Conservation (phyloP, 495 filamentous ascomycete genomes). For the Talaromyces trachyspermus region DNA sequence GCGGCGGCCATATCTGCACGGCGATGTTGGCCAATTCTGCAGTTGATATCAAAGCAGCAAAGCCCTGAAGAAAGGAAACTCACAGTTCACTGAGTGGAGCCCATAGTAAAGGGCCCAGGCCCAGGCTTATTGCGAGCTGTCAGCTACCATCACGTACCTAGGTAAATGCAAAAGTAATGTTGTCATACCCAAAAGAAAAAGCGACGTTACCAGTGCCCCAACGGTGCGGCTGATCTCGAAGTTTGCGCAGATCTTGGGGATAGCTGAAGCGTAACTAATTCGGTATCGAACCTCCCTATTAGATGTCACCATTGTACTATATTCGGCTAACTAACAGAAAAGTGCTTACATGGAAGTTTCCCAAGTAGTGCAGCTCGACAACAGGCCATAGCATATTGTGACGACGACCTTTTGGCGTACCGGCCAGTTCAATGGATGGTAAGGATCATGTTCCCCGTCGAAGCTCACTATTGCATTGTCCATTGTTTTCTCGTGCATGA, state of each 20-base stretch:
- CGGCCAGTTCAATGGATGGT: slow-evolving; percentile 59
- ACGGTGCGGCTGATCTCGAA: slow-evolving; percentile 47
- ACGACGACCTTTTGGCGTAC: slow-evolving; percentile 50
- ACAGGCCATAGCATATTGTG: slow-evolving; percentile 47
- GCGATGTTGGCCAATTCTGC: too few relatives aligned
- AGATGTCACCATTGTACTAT: too few relatives aligned
- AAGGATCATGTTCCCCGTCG: slow-evolving; percentile 60
- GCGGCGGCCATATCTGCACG: slow-evolving; percentile 48
- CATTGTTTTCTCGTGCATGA: slow-evolving; percentile 27
- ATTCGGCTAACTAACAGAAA: too few relatives aligned
- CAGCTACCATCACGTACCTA: background rate
- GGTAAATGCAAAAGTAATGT: background rate
- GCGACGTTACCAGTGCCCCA: slow-evolving; percentile 51
- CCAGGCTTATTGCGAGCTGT: slow-evolving; percentile 11
- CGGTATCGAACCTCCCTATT: too few relatives aligned
- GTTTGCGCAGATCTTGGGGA: slow-evolving; percentile 32
- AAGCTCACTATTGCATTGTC: slow-evolving; percentile 53
- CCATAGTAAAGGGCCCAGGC: slow-evolving; percentile 56
- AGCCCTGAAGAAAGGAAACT: background rate
- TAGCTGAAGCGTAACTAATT: slow-evolving; percentile 49
- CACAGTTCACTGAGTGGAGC: slow-evolving; percentile 58
- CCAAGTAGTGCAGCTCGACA: slow-evolving; percentile 47
- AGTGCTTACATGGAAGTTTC: slow-evolving; percentile 39
- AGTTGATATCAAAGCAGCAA: background rate
- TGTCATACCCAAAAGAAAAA: slow-evolving; percentile 39